Conservation (phyloP, 768 basidiomycete genomes). For the Pholiota conissans region DNA sequence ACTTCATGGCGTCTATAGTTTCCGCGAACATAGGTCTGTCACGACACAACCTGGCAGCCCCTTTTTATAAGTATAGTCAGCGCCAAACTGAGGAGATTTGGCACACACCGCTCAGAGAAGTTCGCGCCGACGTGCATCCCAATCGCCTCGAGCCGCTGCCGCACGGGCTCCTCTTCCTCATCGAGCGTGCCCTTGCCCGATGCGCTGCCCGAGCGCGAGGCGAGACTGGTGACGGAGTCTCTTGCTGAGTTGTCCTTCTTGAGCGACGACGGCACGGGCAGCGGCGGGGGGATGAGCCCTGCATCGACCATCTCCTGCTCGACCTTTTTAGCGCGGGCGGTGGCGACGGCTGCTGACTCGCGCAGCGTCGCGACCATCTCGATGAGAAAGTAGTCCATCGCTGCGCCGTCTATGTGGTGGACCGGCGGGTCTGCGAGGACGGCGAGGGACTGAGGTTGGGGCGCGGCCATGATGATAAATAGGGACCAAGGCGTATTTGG, state of each 20-base stretch:
- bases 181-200: conserved; percentile 41
- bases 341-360: conserved; percentile 72
- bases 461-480: conserved; percentile 25
- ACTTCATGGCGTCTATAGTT: conserved; percentile 90
- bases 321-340: conserved; percentile 61
- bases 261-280: conserved; percentile 35
- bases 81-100: background rate
- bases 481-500: conserved; percentile 13
- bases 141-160: conserved; percentile 74
- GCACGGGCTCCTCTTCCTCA: conserved; percentile 75
- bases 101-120: conserved; percentile 78
- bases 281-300: conserved; percentile 62
- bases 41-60: conserved; percentile 61
- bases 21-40: conserved; percentile 76
- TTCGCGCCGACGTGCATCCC: conserved; percentile 87
- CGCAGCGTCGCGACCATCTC: conserved; percentile 76
- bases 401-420: conserved; percentile 62
- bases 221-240: conserved; percentile 43
- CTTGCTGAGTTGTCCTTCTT: conserved; percentile 42
- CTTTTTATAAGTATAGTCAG: conserved; percentile 9
- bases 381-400: conserved; percentile 86
- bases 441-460: conserved; percentile 34
- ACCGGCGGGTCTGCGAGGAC: conserved; percentile 64
- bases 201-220: conserved; percentile 29
- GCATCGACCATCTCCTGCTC: conserved; percentile 82